phyloP scores from a whole-genome alignment of 768 basidiomycete genomes.

The Lyophyllum decastes region DNA sequence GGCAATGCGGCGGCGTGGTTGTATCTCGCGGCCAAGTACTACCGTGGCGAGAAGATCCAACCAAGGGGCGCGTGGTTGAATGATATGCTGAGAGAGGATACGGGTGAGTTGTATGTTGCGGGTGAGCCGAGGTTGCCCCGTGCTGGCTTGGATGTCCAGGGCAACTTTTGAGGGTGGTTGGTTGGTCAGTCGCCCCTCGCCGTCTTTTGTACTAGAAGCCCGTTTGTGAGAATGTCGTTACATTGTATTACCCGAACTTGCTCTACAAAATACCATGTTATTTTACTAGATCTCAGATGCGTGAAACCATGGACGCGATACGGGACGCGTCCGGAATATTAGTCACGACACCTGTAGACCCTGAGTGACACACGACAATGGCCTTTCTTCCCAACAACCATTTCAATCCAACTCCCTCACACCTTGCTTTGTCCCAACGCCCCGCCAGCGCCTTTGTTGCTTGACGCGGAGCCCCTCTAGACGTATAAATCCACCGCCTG shows the following conservation, averaged over 20 bases:
- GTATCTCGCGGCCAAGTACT: conserved; percentile 78
- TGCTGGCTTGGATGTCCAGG: conserved; percentile 56
- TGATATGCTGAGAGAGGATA: conserved; percentile 76
- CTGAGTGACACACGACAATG: conserved; percentile 1
- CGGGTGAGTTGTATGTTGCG: conserved; percentile 63
- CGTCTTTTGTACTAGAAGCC: conserved; percentile 7
- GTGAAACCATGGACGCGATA: background rate
- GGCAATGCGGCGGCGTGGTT: conserved; percentile 71
- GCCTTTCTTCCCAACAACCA: background rate
- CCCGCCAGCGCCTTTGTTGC: background rate
- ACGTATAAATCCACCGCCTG: background rate
- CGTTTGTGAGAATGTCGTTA: conserved; percentile 1
- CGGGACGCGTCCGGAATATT: background rate
- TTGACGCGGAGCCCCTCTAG: background rate
- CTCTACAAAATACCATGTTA: conserved; percentile 2
- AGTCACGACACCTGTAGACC: conserved; percentile 11
- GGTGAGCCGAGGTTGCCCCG: conserved; percentile 78
- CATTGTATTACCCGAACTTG: background rate
- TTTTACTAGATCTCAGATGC: background rate
- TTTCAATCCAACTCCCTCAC: background rate
- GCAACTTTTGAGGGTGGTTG: conserved; percentile 22
- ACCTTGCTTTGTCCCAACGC: background rate
- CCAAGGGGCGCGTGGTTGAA: conserved; percentile 87
- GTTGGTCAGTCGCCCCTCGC: too few species aligned
- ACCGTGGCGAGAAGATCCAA: conserved; percentile 72